Percentiles rank a stretch among this genome's conserved stretches.
These are phyloP conservation scores for Penicillium capsulatum DNA, from an alignment of 2,329 filamentous ascomycete species.

Conservation along the genomic window DNA sequence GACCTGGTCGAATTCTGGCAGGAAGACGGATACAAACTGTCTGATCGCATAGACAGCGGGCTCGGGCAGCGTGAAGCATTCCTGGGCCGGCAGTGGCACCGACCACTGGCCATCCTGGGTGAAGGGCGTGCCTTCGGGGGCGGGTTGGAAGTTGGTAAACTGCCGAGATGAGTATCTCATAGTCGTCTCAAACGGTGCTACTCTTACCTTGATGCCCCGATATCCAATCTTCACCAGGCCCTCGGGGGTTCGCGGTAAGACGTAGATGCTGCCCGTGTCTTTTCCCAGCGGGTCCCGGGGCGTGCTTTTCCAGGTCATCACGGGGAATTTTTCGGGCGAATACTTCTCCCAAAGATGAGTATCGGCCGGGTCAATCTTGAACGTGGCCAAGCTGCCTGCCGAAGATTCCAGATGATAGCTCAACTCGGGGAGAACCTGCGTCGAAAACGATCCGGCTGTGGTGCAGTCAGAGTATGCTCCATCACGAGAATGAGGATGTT, in stretches of 20 bases:
- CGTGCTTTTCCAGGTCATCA: slow-evolving; percentile 32
- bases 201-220: slow-evolving; percentile 26
- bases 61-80: slow-evolving; percentile 20
- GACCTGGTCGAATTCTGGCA: slow-evolving; percentile 25
- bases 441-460: slow-evolving; percentile 32
- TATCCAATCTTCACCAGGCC: slow-evolving; percentile 30
- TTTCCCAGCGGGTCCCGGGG: slow-evolving; percentile 25
- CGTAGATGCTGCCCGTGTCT: slow-evolving; percentile 30
- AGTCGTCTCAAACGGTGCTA: not conserved
- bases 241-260: slow-evolving; percentile 26
- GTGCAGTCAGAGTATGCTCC: slow-evolving; percentile 1
- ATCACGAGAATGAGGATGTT: not conserved
- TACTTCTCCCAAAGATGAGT: slow-evolving; percentile 32
- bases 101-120: slow-evolving; percentile 33
- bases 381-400: slow-evolving; percentile 5
- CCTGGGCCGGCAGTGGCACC: slow-evolving; percentile 23
- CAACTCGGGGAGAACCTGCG: slow-evolving; percentile 28
- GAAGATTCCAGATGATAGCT: slow-evolving; percentile 31
- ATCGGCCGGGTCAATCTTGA: slow-evolving; percentile 6
- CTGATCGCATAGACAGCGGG: slow-evolving; percentile 20
- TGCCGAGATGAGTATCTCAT: slow-evolving; percentile 3
- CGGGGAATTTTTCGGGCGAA: slow-evolving; percentile 31
- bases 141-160: slow-evolving; percentile 33
- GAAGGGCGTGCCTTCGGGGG: slow-evolving; percentile 26
- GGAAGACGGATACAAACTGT: slow-evolving; percentile 21